Evolutionary conservation across 805 yeast genomes (phyloP).

Genomic region (Metschnikowia shivogae): DNA sequence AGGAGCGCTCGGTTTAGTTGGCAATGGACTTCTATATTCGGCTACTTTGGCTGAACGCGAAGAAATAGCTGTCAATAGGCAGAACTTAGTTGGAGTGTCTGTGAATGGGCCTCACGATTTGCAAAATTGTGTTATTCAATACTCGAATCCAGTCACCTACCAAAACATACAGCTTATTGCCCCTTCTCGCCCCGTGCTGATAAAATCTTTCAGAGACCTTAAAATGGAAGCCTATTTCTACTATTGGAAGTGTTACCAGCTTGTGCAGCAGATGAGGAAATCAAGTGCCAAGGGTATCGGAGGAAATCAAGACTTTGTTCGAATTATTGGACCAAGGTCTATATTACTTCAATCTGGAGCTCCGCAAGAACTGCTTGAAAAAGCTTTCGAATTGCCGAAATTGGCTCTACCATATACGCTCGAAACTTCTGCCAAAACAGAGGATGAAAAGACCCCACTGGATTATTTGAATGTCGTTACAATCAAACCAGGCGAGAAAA

Average conservation of each 20-base stretch:
- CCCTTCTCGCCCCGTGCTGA: conserved; percentile 11
- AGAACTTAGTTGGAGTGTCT: conserved; percentile 47
- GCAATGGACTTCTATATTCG: conserved; percentile 51
- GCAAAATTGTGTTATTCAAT: conserved; percentile 33
- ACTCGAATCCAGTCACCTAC: conserved; percentile 9
- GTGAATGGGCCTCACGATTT: conserved; percentile 48
- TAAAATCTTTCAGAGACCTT: conserved; percentile 9
- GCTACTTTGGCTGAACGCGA: conserved; percentile 44
- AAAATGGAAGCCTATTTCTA: conserved; percentile 10
- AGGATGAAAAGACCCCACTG: conserved; percentile 20
- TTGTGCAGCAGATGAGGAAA: neutral
- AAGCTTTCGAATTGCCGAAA: conserved; percentile 10
- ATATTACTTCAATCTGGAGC: conserved; percentile 45
- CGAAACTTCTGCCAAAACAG: conserved; percentile 13
- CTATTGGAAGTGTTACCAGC: conserved; percentile 10
- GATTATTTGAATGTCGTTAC: conserved; percentile 49
- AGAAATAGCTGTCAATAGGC: conserved; percentile 43
- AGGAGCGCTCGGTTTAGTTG: conserved; percentile 53
- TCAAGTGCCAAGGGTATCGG: conserved; percentile 7
- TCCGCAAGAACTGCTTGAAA: conserved; percentile 16
- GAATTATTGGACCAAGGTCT: conserved; percentile 52
- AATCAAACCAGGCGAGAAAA: conserved; percentile 36
- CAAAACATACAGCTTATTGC: conserved; percentile 9
- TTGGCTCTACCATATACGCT: conserved; percentile 9
- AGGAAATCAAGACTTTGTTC: conserved; percentile 44